Percentiles rank a stretch among this genome's conserved stretches.
These are phyloP conservation scores for Cyathus striatus DNA, from an alignment of 768 basidiomycete species.

Conservation along the genomic window DNA sequence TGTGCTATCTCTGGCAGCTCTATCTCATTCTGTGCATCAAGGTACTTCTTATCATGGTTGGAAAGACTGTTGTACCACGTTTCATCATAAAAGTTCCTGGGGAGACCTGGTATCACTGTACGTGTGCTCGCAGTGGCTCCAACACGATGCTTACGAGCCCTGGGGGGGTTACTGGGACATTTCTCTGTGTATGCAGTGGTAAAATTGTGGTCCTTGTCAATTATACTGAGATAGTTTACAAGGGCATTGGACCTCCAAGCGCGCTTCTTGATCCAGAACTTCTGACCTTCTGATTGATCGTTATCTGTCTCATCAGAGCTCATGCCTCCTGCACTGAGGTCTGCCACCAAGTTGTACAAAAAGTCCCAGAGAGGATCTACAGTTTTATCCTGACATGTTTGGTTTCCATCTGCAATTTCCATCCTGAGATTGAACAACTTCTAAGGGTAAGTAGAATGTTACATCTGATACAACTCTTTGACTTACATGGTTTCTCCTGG, in stretches of 20 bases:
- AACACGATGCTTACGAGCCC: neutral
- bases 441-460: neutral
- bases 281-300: neutral
- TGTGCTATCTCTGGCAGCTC: too few relatives aligned
- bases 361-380: constrained; percentile 2
- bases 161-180: constrained; percentile 2
- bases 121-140: constrained; percentile 1
- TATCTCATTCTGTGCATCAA: too few relatives aligned
- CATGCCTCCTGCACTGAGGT: constrained; percentile 2
- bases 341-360: neutral
- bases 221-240: constrained; percentile 4
- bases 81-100: constrained; percentile 5
- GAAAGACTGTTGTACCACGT: constrained; percentile 4
- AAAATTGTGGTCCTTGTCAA: constrained; percentile 3
- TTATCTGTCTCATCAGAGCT: constrained; percentile 4
- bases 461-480: neutral
- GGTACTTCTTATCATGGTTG: neutral
- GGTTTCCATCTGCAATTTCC: neutral
- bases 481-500: neutral
- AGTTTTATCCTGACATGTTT: neutral
- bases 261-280: neutral
- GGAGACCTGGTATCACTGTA: constrained; percentile 2
- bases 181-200: constrained; percentile 3
- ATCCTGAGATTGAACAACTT: neutral
- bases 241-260: constrained; percentile 1